These are phyloP conservation scores for Fusarium devonianum DNA, from an alignment of 2,329 filamentous ascomycete species.

Conservation along the genomic window DNA sequence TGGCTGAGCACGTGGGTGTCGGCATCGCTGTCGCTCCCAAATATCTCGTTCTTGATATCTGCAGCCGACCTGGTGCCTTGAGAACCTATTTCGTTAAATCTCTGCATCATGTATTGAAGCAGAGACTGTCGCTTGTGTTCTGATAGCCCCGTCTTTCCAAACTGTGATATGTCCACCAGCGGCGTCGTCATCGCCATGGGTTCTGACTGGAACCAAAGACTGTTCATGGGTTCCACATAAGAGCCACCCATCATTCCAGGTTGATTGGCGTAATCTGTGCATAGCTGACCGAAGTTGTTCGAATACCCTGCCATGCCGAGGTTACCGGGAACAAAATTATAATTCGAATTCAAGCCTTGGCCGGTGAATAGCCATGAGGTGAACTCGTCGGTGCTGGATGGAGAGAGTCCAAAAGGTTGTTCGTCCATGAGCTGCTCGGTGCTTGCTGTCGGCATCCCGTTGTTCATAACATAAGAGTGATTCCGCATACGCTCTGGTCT, in stretches of 20 bases:
- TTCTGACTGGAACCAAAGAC: constrained; percentile 42
- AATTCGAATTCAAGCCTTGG: constrained; percentile 34
- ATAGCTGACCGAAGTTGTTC: constrained; percentile 41
- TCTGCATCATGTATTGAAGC: constrained; percentile 41
- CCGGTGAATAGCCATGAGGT: constrained; percentile 41
- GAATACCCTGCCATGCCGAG: constrained; percentile 38
- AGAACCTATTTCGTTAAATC: constrained; percentile 41
- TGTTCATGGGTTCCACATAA: constrained; percentile 40
- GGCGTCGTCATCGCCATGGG: constrained; percentile 35
- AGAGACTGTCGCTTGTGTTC: constrained; percentile 41
- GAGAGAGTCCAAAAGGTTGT: constrained; percentile 39
- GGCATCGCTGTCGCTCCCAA: constrained; percentile 39
- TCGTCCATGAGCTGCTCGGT: constrained; percentile 38
- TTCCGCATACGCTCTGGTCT: constrained; percentile 32
- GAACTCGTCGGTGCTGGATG: constrained; percentile 41
- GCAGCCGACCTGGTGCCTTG: constrained; percentile 40
- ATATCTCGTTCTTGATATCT: constrained; percentile 42
- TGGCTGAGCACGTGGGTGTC: constrained; percentile 39
- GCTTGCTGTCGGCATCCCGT: constrained; percentile 28
- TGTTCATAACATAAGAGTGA: constrained; percentile 35
- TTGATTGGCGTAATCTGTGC: constrained; percentile 37
- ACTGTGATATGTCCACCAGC: constrained; percentile 34
- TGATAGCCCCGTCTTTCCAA: constrained; percentile 38
- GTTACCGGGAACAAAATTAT: constrained; percentile 36
- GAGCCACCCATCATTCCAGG: constrained; percentile 36